Base-by-base conservation (phyloP, 78 protist genomes). In the Fonticula alba region DNA sequence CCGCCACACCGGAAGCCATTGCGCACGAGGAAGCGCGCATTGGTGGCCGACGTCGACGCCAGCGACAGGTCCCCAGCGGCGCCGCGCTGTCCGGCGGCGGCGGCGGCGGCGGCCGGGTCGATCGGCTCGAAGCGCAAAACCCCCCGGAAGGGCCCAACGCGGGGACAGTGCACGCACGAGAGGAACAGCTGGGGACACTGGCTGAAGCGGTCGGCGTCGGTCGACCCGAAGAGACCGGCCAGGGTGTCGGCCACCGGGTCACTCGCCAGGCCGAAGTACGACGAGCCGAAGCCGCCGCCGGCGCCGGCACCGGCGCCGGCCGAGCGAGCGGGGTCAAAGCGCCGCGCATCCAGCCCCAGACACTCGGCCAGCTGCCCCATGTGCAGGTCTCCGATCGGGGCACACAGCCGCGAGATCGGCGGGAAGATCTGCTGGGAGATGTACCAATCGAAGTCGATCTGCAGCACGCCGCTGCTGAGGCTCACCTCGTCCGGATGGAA, bases 381-480 rank as follows among this genome's bases (percentile, higher is more conserved):
- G 64, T 64, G 61, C 33, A 66, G 64, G 58, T 85, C 96, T 22
- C 75, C 75, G 64, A 91, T 75, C 24, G 78, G 76, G n/a, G 80
- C 93, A 46, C 73, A 59, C 55, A 87, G 63, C 20, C 96, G 79
- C 33, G 69, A 0, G 49, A 87, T 71, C 15, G 89, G 84, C 3
- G 93, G 90, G 49, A 76, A 83, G 19, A 91, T 20, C 73, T 91
- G 96, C 49, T 70, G 58, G 14, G 22, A 13, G 22, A 35, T 35
- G 32, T 10, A 37, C 55, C 40, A 29, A 29, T 38, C 29, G 36
- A 33, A 0, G 19, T 35, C 54, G 54, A 37, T 13, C 56, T 47
- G n/a, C 51, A 69, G 68, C 52, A 0, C 24, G 60, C 53, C 52
- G 17, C 24, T 50, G 31, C 40, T 29, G 5, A 3, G 26, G 58